phyloP scores from a whole-genome alignment of 2,329 filamentous ascomycete species.

The Rutstroemia sydowiana region DNA sequence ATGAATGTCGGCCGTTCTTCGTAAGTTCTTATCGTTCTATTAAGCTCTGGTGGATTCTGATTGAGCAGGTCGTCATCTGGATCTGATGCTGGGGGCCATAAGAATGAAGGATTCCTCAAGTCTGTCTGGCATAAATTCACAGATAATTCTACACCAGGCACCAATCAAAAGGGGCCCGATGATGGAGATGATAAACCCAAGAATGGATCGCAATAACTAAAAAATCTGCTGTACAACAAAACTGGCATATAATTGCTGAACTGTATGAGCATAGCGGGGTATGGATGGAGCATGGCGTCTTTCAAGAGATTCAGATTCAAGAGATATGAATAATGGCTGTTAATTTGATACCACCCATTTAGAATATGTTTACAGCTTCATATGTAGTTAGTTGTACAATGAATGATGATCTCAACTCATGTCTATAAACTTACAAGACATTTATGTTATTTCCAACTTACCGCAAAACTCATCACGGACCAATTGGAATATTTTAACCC shows the following conservation, averaged over 20 bases:
- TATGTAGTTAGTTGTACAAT: conserved; percentile 7
- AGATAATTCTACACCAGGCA: conserved; percentile 39
- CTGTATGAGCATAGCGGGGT: conserved; percentile 2
- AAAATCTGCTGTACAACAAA: conserved; percentile 5
- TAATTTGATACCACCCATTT: neutral
- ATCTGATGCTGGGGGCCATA: conserved; percentile 42
- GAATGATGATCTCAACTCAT: conserved; percentile 9
- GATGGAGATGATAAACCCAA: conserved; percentile 6
- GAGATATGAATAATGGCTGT: conserved; percentile 3
- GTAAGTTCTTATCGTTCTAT: conserved; percentile 35
- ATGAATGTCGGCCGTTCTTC: conserved; percentile 66
- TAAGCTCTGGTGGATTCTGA: conserved; percentile 13
- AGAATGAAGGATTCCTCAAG: conserved; percentile 85
- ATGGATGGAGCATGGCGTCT: conserved; percentile 4
- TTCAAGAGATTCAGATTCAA: too few species aligned
- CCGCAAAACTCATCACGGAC: too few species aligned
- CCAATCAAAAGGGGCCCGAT: conserved; percentile 9
- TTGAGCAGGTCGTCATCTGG: conserved; percentile 10
- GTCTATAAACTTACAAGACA: neutral
- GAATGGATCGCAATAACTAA: neutral
- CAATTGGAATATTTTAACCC: too few species aligned
- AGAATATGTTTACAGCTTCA: conserved; percentile 1
- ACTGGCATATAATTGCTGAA: neutral
- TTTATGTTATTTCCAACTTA: neutral
- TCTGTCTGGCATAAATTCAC: conserved; percentile 88